phyloP scores from a whole-genome alignment of 306 rosid species.

The Alnus rubra region DNA sequence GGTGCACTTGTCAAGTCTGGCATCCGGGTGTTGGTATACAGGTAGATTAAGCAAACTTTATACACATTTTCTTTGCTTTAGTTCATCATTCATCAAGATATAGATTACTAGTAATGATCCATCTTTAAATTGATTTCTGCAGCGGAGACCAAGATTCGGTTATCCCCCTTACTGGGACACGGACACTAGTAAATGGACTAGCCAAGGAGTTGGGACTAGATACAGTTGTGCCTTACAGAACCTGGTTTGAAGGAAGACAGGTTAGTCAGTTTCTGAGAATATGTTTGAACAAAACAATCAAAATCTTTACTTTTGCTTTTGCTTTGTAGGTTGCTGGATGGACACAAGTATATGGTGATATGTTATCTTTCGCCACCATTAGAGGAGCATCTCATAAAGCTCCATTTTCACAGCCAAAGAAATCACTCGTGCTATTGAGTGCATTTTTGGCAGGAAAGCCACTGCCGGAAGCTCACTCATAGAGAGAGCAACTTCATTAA shows the following conservation, averaged over 20 bases:
- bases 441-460: slow-evolving; percentile 48
- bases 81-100: background rate
- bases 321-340: slow-evolving; percentile 48
- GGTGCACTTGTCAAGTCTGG: slow-evolving; percentile 4
- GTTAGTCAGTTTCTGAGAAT: slow-evolving; percentile 11
- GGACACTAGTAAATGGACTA: slow-evolving; percentile 38
- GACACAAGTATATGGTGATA: slow-evolving; percentile 53
- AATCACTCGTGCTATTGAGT: slow-evolving; percentile 38
- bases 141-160: slow-evolving; percentile 42
- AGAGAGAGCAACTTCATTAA: background rate
- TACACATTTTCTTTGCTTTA: background rate
- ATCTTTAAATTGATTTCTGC: background rate
- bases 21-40: slow-evolving; percentile 10
- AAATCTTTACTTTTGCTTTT: no score
- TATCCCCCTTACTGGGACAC: slow-evolving; percentile 44
- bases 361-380: slow-evolving; percentile 47
- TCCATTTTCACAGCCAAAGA: slow-evolving; percentile 52
- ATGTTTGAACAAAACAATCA: no score
- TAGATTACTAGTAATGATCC: background rate
- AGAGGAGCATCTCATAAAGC: slow-evolving; percentile 59
- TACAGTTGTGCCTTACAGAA: slow-evolving; percentile 32
- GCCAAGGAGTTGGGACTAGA: slow-evolving; percentile 35
- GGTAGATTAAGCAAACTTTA: background rate
- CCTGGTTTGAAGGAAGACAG: slow-evolving; percentile 49
- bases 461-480: slow-evolving; percentile 32